Percentiles rank a stretch among this genome's conserved stretches.
These are phyloP conservation scores for Fusarium redolens DNA, from an alignment of 2,329 filamentous ascomycete species.

Conservation along the genomic window DNA sequence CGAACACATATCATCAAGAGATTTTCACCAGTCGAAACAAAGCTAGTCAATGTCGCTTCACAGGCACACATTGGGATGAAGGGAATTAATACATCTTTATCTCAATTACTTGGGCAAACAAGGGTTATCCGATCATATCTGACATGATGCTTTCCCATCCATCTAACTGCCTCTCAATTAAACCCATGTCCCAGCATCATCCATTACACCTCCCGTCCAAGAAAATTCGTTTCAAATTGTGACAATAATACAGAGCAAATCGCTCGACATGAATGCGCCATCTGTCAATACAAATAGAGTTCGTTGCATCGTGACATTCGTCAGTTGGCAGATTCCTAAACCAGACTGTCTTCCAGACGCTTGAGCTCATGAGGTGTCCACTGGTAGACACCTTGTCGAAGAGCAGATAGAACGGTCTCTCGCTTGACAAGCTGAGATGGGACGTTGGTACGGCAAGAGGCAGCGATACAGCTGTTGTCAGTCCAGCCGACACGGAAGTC, in stretches of 20 bases:
- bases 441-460: conserved; percentile 48
- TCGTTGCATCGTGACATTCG: conserved; percentile 19
- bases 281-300: conserved; percentile 23
- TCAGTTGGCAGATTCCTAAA: conserved; percentile 48
- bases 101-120: conserved; percentile 33
- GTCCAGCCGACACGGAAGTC: conserved; percentile 56
- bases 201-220: conserved; percentile 51
- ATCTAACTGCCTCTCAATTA: conserved; percentile 47
- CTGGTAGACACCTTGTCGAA: conserved; percentile 50
- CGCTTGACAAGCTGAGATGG: conserved; percentile 47
- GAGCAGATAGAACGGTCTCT: conserved; percentile 47
- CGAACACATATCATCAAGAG: neutral
- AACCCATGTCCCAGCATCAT: conserved; percentile 46
- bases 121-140: conserved; percentile 40
- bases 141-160: conserved; percentile 42
- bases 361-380: conserved; percentile 50
- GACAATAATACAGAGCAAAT: conserved; percentile 48
- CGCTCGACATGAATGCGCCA: conserved; percentile 42
- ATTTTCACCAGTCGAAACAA: neutral
- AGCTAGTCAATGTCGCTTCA: neutral
- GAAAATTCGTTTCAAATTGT: conserved; percentile 50
- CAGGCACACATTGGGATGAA: neutral
- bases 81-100: conserved; percentile 18
- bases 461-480: conserved; percentile 55
- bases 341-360: conserved; percentile 48